Percentiles rank a stretch among this genome's conserved stretches.
Evolutionary conservation across 2,329 filamentous ascomycete genomes (phyloP).

Genomic region (Apiospora marii): DNA sequence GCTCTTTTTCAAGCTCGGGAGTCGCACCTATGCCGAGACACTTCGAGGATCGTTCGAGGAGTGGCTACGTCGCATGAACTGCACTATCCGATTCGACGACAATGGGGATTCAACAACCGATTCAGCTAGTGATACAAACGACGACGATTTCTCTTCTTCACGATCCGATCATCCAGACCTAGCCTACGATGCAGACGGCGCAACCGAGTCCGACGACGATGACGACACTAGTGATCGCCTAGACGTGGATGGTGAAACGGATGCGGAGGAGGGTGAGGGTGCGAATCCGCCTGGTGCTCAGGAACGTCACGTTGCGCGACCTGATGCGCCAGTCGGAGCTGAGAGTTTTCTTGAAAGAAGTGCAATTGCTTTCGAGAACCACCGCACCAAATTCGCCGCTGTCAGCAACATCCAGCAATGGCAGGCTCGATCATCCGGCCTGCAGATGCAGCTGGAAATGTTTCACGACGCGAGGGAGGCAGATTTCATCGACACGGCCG

Average conservation of each 20-base stretch:
- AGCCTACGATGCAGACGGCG: constrained; percentile 17
- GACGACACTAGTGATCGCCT: constrained; percentile 3
- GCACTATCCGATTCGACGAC: constrained; percentile 69
- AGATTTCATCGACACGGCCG: constrained; percentile 35
- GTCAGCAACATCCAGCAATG: constrained; percentile 38
- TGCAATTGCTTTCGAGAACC: constrained; percentile 37
- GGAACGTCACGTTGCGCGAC: not conserved
- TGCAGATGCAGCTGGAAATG: constrained; percentile 34
- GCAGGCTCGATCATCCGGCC: constrained; percentile 37
- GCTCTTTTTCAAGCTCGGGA: constrained; percentile 81
- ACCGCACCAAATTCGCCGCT: constrained; percentile 37
- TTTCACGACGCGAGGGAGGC: constrained; percentile 36
- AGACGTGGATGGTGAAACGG: constrained; percentile 9
- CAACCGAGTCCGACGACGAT: constrained; percentile 27
- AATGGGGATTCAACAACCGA: constrained; percentile 43
- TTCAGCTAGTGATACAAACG: constrained; percentile 35
- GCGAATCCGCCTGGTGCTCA: not conserved
- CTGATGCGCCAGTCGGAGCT: not conserved
- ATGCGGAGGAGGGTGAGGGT: not conserved
- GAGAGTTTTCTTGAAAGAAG: constrained; percentile 36
- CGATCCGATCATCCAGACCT: constrained; percentile 22
- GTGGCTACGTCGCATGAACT: constrained; percentile 73
- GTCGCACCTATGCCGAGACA: constrained; percentile 62
- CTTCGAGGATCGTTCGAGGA: constrained; percentile 75
- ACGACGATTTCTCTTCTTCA: constrained; percentile 32